A percentile compares a stretch with the other conserved stretches of the same genome.
Evolutionary conservation across 257 asterid species (phyloP).

Genomic region (Forsythia suspensa): DNA sequence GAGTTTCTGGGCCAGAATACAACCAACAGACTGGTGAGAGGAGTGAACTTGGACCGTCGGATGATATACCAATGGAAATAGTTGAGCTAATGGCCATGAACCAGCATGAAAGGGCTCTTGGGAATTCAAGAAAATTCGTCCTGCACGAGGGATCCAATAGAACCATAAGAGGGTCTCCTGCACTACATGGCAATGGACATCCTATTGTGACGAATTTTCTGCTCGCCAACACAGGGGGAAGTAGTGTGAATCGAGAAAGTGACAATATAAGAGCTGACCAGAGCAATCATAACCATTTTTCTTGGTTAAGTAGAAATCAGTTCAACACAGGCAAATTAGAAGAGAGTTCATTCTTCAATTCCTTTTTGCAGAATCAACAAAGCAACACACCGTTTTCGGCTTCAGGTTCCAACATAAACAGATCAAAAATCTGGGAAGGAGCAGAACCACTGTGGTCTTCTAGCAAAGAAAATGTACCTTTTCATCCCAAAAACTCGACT

Average conservation of each 20-base stretch:
- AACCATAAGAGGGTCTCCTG: conserved; percentile 24
- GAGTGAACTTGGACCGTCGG: conserved; percentile 41
- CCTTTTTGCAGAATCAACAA: conserved; percentile 39
- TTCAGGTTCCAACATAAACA: conserved; percentile 36
- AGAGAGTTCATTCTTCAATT: conserved; percentile 30
- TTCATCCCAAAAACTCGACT: conserved; percentile 36
- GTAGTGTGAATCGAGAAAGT: conserved; percentile 16
- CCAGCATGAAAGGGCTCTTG: conserved; percentile 63
- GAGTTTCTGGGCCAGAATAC: conserved; percentile 22
- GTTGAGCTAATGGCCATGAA: conserved; percentile 75
- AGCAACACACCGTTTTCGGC: conserved; percentile 34
- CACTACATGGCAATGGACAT: conserved; percentile 27
- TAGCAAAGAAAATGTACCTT: conserved; percentile 26
- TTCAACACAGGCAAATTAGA: conserved; percentile 23
- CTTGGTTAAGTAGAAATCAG: conserved; percentile 30
- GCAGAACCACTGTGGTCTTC: conserved; percentile 36
- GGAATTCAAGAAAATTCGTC: conserved; percentile 29
- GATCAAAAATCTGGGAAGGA: conserved; percentile 24
- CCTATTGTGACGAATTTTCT: conserved; percentile 30
- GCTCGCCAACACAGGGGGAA: conserved; percentile 26
- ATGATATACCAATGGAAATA: conserved; percentile 86
- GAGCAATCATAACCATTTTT: conserved; percentile 13
- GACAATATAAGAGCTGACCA: conserved; percentile 27
- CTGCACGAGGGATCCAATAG: conserved; percentile 24
- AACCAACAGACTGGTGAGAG: conserved; percentile 30